phyloP scores from a whole-genome alignment of 2,329 filamentous ascomycete species.

The Penicillium sp. region DNA sequence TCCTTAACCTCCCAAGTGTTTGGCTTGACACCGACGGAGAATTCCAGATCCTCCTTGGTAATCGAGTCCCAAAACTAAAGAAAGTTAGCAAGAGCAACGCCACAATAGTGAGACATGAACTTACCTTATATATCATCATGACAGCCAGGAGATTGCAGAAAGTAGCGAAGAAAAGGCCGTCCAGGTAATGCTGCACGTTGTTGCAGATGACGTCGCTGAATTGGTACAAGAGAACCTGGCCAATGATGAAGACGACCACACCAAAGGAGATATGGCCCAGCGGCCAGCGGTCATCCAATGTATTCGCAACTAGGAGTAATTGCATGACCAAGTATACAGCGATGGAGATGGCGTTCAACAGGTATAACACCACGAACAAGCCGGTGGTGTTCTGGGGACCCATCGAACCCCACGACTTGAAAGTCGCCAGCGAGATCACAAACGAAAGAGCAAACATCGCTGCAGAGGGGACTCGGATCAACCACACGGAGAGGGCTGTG shows the following conservation, averaged over 20 bases:
- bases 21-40: conserved; percentile 89
- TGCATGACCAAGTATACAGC: conserved; percentile 85
- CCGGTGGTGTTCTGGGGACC: conserved; percentile 82
- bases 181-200: conserved; percentile 83
- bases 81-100: conserved; percentile 27
- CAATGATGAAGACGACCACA: conserved; percentile 83
- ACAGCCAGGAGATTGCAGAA: conserved; percentile 90
- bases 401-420: conserved; percentile 85
- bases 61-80: conserved; percentile 96
- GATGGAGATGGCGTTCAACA: conserved; percentile 84
- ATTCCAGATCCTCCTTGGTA: conserved; percentile 96
- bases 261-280: conserved; percentile 88
- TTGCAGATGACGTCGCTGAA: conserved; percentile 84
- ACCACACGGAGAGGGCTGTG: conserved; percentile 89
- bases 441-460: conserved; percentile 84
- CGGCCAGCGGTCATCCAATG: conserved; percentile 92
- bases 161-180: conserved; percentile 91
- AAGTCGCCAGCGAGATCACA: conserved; percentile 83
- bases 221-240: conserved; percentile 89
- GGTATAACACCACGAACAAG: conserved; percentile 86
- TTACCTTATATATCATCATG: conserved; percentile 99
- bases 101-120: conserved; percentile 15
- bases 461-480: conserved; percentile 73
- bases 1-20: conserved; percentile 99
- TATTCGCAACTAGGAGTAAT: conserved; percentile 81